A percentile compares a stretch with the other conserved stretches of the same genome.
These are phyloP conservation scores for Syzygium grande DNA, from an alignment of 345 rosid genomes.

Conservation along the genomic window DNA sequence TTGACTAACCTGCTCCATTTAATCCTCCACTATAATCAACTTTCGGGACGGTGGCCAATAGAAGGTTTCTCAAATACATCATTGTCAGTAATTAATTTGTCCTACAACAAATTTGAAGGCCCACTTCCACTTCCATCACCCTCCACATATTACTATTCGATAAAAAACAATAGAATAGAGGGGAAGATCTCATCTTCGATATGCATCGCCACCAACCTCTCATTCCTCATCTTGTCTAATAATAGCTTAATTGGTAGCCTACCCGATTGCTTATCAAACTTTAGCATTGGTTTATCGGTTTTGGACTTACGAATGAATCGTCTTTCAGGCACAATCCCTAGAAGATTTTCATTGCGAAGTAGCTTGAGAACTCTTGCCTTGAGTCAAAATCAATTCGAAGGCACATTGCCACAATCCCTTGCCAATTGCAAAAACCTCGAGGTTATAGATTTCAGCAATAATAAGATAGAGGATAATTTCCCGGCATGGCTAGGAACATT, in stretches of 20 bases:
- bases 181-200: conserved; percentile 1
- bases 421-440: not conserved
- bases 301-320: not conserved
- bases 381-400: not conserved
- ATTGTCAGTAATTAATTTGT: not conserved
- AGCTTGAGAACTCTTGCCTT: not conserved
- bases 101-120: not conserved
- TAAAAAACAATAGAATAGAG: conserved; percentile 4
- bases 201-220: not conserved
- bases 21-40: conserved; percentile 8
- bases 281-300: not conserved
- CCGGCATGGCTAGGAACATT: not conserved
- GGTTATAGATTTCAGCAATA: not conserved
- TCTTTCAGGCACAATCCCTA: not conserved
- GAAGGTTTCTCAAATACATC: not conserved
- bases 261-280: not conserved
- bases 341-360: not conserved
- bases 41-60: not conserved
- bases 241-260: not conserved
- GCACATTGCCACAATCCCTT: not conserved
- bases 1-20: not conserved
- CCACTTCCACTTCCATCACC: not conserved
- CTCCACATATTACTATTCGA: not conserved
- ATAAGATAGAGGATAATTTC: not conserved
- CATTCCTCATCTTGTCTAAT: not conserved